A percentile compares a stretch with the other conserved stretches of the same genome.
Conservation (phyloP, 352 stramenopile species). For the Thalassiosira delicatula region DNA sequence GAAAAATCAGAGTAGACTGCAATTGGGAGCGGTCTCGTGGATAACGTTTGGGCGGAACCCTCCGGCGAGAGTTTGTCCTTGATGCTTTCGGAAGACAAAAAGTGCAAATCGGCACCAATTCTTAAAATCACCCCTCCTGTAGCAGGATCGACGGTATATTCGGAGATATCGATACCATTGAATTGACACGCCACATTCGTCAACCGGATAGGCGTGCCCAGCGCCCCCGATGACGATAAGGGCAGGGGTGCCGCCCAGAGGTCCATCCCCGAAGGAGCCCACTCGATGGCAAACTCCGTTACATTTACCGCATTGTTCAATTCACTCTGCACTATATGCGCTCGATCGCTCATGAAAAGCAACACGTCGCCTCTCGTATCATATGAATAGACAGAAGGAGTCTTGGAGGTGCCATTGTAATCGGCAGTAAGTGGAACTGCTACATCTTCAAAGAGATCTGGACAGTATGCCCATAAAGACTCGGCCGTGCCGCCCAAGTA, state of each 20-base stretch:
- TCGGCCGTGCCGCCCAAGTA: conserved; percentile 80
- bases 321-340: background rate
- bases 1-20: conserved; percentile 77
- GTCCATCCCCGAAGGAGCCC: conserved; percentile 72
- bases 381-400: conserved; percentile 59
- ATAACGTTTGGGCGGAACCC: background rate
- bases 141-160: conserved; percentile 71
- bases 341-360: conserved; percentile 75
- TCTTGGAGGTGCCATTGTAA: conserved; percentile 77
- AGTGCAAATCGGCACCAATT: conserved; percentile 78
- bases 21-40: conserved; percentile 54
- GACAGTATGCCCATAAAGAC: conserved; percentile 74
- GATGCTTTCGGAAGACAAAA: conserved; percentile 41
- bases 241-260: conserved; percentile 67
- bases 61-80: conserved; percentile 28
- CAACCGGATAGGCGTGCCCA: conserved; percentile 47
- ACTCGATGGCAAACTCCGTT: conserved; percentile 12
- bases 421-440: conserved; percentile 49
- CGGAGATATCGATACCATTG: conserved; percentile 65
- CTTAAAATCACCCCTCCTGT: conserved; percentile 64
- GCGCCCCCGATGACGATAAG: background rate
- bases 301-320: conserved; percentile 1
- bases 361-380: conserved; percentile 53
- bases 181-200: conserved; percentile 73
- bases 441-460: conserved; percentile 30